phyloP scores from a whole-genome alignment of 306 rosid genomes.

The Heteromeles arbutifolia region DNA sequence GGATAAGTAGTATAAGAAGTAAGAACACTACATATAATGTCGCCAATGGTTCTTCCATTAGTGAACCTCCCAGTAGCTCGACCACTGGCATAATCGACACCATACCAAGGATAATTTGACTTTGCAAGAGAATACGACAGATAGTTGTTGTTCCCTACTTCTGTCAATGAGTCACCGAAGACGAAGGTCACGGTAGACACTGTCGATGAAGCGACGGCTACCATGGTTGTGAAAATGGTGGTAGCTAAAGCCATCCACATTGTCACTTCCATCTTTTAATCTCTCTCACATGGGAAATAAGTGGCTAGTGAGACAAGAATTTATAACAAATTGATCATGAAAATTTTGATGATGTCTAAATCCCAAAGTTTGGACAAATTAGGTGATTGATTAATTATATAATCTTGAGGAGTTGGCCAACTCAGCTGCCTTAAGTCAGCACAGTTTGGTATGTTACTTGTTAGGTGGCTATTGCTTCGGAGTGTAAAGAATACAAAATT shows the following conservation, averaged over 20 bases:
- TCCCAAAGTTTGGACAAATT: constrained; percentile 31
- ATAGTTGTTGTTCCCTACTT: constrained; percentile 81
- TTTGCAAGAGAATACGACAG: constrained; percentile 65
- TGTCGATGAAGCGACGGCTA: constrained; percentile 14
- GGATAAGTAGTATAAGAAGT: not conserved
- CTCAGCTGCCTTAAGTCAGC: not conserved
- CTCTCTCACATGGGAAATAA: not conserved
- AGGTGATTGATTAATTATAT: constrained; percentile 35
- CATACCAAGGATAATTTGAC: constrained; percentile 81
- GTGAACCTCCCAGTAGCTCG: constrained; percentile 79
- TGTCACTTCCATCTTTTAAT: constrained; percentile 9
- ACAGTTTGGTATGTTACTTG: not conserved
- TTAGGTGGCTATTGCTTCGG: not conserved
- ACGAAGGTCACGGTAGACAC: constrained; percentile 33
- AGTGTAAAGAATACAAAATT: not conserved
- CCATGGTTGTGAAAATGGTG: constrained; percentile 10
- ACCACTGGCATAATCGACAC: constrained; percentile 64
- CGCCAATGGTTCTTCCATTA: constrained; percentile 89
- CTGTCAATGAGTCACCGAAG: constrained; percentile 79
- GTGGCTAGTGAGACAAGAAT: not conserved
- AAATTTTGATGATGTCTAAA: constrained; percentile 10
- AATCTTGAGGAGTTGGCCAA: constrained; percentile 6
- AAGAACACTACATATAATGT: constrained; percentile 44
- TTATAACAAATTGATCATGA: constrained; percentile 22
- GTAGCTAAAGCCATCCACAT: constrained; percentile 14